These are phyloP conservation scores for Amoeboaphelidium occidentale DNA, from an alignment of 371 early-diverging fungal species.

Conservation along the genomic window DNA sequence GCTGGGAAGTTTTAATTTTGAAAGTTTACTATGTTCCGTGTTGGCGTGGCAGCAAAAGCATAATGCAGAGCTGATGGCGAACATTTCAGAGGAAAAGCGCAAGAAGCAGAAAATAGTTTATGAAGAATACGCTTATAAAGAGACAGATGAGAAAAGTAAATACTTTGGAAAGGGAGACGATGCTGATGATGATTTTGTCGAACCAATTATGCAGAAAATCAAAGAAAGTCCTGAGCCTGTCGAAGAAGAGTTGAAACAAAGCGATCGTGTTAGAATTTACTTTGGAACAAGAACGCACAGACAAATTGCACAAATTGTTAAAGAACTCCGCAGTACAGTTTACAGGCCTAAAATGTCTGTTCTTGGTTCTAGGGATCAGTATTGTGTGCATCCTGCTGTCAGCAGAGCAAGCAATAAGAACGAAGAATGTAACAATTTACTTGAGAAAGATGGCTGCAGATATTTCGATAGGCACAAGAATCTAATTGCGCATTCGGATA, in stretches of 20 bases:
- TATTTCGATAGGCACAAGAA: constrained; percentile 4
- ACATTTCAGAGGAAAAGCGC: no score
- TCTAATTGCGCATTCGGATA: background rate
- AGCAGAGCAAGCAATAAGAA: constrained; percentile 7
- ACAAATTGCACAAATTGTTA: constrained; percentile 14
- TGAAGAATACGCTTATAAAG: no score
- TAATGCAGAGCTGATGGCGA: no score
- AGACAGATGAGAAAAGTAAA: no score
- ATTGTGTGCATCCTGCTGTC: constrained; percentile 9
- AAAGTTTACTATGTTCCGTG: no score
- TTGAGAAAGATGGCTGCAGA: constrained; percentile 7
- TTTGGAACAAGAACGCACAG: constrained; percentile 16
- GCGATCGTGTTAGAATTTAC: no score
- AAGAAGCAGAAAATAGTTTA: no score
- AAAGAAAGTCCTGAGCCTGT: no score
- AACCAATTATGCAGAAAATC: no score
- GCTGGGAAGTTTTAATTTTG: no score
- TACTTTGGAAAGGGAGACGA: constrained; percentile 1
- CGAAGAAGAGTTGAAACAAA: no score
- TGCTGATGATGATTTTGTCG: background rate
- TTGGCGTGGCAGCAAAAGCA: no score
- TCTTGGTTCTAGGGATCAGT: constrained; percentile 10
- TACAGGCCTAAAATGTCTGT: constrained; percentile 11
- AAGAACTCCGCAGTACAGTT: constrained; percentile 8
- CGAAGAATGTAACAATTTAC: constrained; percentile 8